phyloP scores from a whole-genome alignment of 2,329 filamentous ascomycete genomes.

The Cladorrhinum sp. region DNA sequence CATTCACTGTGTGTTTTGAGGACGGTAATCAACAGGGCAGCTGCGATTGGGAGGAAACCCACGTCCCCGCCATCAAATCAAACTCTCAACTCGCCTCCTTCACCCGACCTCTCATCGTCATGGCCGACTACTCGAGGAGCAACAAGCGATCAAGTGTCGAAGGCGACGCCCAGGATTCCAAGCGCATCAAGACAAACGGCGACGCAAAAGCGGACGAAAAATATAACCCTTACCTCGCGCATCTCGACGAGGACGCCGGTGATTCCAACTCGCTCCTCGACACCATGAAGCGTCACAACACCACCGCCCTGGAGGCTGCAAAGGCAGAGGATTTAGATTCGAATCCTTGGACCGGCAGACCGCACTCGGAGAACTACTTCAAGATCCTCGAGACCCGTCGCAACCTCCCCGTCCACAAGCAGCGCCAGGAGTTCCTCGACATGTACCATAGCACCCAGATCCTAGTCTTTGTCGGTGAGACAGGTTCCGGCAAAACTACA shows the following conservation, averaged over 20 bases:
- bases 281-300: slow-evolving; percentile 71
- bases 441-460: slow-evolving; percentile 94
- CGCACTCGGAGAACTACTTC: slow-evolving; percentile 82
- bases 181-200: slow-evolving; percentile 32
- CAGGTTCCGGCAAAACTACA: slow-evolving; percentile 97
- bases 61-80: neutral
- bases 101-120: slow-evolving; percentile 21
- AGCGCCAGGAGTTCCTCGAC: slow-evolving; percentile 90
- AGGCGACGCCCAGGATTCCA: slow-evolving; percentile 35
- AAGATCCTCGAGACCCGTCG: slow-evolving; percentile 80
- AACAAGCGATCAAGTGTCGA: slow-evolving; percentile 47
- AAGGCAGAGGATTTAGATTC: slow-evolving; percentile 73
- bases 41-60: neutral
- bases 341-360: slow-evolving; percentile 80
- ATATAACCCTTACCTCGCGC: slow-evolving; percentile 85
- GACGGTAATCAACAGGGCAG: neutral
- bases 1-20: neutral
- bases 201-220: slow-evolving; percentile 37
- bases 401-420: slow-evolving; percentile 86
- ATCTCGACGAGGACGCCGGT: slow-evolving; percentile 66
- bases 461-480: slow-evolving; percentile 97
- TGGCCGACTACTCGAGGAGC: slow-evolving; percentile 40
- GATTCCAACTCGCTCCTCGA: slow-evolving; percentile 51
- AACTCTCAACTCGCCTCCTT: neutral
- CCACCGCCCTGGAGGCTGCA: slow-evolving; percentile 71